These are phyloP conservation scores for Blastocystis sp. DNA, from an alignment of 352 stramenopile species.

Conservation along the genomic window DNA sequence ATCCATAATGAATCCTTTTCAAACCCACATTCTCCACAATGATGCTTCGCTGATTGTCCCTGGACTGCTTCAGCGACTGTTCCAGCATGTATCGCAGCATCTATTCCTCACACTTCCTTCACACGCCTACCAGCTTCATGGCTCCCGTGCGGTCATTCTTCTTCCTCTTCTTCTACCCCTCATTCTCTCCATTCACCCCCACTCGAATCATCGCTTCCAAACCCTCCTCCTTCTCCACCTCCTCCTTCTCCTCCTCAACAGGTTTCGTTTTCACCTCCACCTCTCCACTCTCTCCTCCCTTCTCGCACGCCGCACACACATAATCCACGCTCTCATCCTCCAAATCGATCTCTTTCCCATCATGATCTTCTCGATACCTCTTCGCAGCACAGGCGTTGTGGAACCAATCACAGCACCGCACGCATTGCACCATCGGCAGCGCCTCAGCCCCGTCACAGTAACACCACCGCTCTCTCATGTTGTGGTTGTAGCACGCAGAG, in stretches of 20 bases:
- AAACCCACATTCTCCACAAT: conserved; percentile 16
- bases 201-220: background rate
- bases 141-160: conserved; percentile 38
- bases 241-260: background rate
- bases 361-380: conserved; percentile 3
- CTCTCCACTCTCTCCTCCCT: background rate
- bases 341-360: conserved; percentile 10
- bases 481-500: conserved; percentile 67
- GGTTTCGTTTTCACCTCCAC: background rate
- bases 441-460: conserved; percentile 68
- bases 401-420: conserved; percentile 70
- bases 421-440: conserved; percentile 69
- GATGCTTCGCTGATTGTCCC: conserved; percentile 32
- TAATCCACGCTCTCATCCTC: conserved; percentile 47
- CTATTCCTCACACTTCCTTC: background rate
- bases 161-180: background rate
- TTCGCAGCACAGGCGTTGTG: conserved; percentile 46
- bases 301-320: conserved; percentile 15
- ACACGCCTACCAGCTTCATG: conserved; percentile 41
- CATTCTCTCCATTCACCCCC: background rate
- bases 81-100: conserved; percentile 57
- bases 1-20: background rate
- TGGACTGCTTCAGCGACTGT: conserved; percentile 11
- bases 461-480: conserved; percentile 70
- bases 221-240: background rate